Base-by-base conservation (phyloP, 371 early-diverging fungal genomes). In the Apophysomyces trapeziformis region DNA sequence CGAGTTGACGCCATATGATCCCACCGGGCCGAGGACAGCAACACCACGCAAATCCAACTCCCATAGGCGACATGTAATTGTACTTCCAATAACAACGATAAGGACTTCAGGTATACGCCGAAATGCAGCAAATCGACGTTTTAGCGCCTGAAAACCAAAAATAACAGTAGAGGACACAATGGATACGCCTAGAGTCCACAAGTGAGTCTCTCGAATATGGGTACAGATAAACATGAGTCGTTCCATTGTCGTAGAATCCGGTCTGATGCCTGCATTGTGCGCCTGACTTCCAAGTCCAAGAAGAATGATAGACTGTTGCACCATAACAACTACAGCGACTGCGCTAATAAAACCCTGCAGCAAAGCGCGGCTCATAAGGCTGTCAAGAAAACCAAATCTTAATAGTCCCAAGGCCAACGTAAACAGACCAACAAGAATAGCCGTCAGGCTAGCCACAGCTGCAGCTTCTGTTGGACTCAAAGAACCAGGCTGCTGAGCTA, bases 301-400 rank as follows among this genome's bases (percentile, higher is more conserved):
- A 60, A 95, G 77, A 5, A 85, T 76, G 18, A 89, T 85, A 8
- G 82, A 73, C 82, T 95, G 93, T 62, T 94, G 93, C 32, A 95
- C 87, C 58, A 93, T 79, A n/a, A 96, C 89, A 1, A 95, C 92
- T 4, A 90, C 74, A 1, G 93, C 96, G 0, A 95, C 93, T 5
- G 94, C 97, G 14, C 91, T 87, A 56, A 96, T 90, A 69, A 96
- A 96, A 1, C 97, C 97, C 26, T 94, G 87, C 57, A 96, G 71
- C 26, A 95, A 73, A 2, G 96, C 90, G 58, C 93, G 89, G 3
- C 94, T 94, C 64, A 96, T 86, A 35, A 96, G 86, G 16, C 95
- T 94, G 72, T 96, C 97, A 58, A 96, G 67, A 70, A 96, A 96
- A 2, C 97, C 97, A 45, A 96, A 85, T 11, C 96, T 84, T 65